A percentile compares a stretch with the other conserved stretches of the same genome.
Evolutionary conservation across 2,329 filamentous ascomycete species (phyloP).

Genomic region (Fusarium haematococcum): DNA sequence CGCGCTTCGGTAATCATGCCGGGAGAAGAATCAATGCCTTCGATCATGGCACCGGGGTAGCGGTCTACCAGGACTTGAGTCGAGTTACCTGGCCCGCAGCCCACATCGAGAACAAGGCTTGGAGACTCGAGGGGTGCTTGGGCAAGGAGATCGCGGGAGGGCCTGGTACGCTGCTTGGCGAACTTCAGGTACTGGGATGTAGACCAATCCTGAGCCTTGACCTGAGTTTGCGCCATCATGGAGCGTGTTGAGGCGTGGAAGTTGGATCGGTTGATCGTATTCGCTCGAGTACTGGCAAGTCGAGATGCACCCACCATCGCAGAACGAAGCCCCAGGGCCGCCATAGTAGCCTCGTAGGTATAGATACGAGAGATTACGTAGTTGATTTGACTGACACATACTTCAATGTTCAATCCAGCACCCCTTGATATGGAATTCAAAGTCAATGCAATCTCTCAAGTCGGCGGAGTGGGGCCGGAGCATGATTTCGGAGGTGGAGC

Average conservation of each 20-base stretch:
- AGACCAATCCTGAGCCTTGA: neutral
- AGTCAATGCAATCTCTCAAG: neutral
- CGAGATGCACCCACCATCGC: neutral
- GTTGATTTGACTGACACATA: neutral
- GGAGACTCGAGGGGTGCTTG: neutral
- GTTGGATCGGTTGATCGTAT: neutral
- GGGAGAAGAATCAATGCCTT: neutral
- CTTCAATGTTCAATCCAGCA: neutral
- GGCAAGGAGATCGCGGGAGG: neutral
- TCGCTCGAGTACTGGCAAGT: neutral
- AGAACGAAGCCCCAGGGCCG: neutral
- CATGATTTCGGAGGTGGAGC: neutral
- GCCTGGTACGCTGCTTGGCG: neutral
- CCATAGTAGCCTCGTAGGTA: neutral
- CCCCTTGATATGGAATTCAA: neutral
- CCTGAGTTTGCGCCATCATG: neutral
- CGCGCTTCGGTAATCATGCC: neutral
- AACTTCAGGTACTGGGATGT: neutral
- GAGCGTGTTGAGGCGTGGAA: neutral
- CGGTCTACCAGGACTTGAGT: neutral
- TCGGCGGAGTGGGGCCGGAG: neutral
- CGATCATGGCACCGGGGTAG: neutral
- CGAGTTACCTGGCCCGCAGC: neutral
- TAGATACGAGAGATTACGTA: neutral
- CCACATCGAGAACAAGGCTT: neutral